Percentiles rank a stretch among this genome's conserved stretches.
Evolutionary conservation across 2,329 filamentous ascomycete species (phyloP).

Genomic region (Talaromyces sp.): DNA sequence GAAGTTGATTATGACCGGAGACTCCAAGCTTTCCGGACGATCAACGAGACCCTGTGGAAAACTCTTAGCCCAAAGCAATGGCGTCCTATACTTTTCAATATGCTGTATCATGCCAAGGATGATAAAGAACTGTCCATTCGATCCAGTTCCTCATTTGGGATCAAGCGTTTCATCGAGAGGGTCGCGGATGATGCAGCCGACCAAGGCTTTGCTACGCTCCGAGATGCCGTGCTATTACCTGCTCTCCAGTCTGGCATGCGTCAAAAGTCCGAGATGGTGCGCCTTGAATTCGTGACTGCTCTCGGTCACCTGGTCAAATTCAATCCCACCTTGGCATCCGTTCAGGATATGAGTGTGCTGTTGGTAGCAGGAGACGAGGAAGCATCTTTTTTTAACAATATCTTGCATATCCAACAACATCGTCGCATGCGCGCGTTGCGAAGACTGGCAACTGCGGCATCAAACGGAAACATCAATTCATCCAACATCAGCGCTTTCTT

Average conservation of each 20-base stretch:
- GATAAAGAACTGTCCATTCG: constrained; percentile 86
- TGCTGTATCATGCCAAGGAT: constrained; percentile 79
- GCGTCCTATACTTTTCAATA: constrained; percentile 82
- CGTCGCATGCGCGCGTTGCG: constrained; percentile 79
- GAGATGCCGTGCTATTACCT: constrained; percentile 64
- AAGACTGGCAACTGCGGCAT: constrained; percentile 65
- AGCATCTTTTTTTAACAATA: constrained; percentile 85
- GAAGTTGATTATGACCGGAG: constrained; percentile 85
- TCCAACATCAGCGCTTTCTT: constrained; percentile 81
- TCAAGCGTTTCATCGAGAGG: constrained; percentile 72
- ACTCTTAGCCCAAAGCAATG: constrained; percentile 68
- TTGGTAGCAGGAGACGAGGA: constrained; percentile 69
- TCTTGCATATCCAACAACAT: constrained; percentile 83
- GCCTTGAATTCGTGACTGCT: constrained; percentile 73
- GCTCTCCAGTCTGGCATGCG: constrained; percentile 71
- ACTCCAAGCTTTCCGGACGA: constrained; percentile 66
- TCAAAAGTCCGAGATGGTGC: constrained; percentile 75
- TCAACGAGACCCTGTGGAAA: constrained; percentile 59
- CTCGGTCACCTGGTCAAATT: constrained; percentile 71
- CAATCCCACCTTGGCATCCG: constrained; percentile 63
- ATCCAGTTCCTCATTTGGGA: constrained; percentile 71
- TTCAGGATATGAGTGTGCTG: constrained; percentile 69
- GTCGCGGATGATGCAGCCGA: constrained; percentile 43
- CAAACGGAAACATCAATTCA: constrained; percentile 60
- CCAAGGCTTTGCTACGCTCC: constrained; percentile 50